Conservation (phyloP, 352 stramenopile species). For the Peronosclerospora sorghi region DNA sequence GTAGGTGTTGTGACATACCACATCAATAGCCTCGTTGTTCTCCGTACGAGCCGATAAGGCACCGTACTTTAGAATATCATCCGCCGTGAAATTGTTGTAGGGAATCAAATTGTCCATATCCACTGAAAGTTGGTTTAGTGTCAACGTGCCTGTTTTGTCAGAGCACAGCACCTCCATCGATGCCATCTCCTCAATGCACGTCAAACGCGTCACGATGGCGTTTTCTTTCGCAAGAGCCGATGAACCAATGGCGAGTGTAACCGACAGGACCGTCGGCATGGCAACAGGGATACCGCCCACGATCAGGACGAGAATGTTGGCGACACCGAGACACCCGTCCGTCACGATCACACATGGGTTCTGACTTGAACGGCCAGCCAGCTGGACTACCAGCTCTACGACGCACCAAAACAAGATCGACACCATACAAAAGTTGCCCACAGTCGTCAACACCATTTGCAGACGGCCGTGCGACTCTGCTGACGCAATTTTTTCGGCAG, state of each 20-base stretch:
- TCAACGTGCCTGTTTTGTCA: too few relatives aligned
- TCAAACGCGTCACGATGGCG: conserved; percentile 87
- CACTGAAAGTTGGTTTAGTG: conserved; percentile 93
- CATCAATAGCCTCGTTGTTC: conserved; percentile 69
- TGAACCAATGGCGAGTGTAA: conserved; percentile 87
- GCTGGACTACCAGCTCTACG: conserved; percentile 79
- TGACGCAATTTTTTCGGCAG: conserved; percentile 65
- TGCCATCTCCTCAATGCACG: conserved; percentile 89
- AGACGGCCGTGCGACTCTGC: conserved; percentile 76
- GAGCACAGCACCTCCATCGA: conserved; percentile 89
- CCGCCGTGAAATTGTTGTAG: conserved; percentile 49
- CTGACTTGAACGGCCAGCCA: conserved; percentile 54
- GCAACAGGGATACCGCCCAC: conserved; percentile 89
- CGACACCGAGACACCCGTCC: conserved; percentile 52
- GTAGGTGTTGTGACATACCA: conserved; percentile 67
- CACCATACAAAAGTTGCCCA: conserved; percentile 85
- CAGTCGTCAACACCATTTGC: conserved; percentile 88
- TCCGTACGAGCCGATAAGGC: conserved; percentile 54
- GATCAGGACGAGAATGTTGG: conserved; percentile 82
- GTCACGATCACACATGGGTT: conserved; percentile 80
- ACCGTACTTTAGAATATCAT: conserved; percentile 51
- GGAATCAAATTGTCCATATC: conserved; percentile 76
- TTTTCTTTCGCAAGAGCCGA: conserved; percentile 83
- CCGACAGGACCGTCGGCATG: conserved; percentile 89
- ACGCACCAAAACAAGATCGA: conserved; percentile 80